These are phyloP conservation scores for Brasilioporus rufonigricans DNA, from an alignment of 768 basidiomycete species.

Conservation along the genomic window DNA sequence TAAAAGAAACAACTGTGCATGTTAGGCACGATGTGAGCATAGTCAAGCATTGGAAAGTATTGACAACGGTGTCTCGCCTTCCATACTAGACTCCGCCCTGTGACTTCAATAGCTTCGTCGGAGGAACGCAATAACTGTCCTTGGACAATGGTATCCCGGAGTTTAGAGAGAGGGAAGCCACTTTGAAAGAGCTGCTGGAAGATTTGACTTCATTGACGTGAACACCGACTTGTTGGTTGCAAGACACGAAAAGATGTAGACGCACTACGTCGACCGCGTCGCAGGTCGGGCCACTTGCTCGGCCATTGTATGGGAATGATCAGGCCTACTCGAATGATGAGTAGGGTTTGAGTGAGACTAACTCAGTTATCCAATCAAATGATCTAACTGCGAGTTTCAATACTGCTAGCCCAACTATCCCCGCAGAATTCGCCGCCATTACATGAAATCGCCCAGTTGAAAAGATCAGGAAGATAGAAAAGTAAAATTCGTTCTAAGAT, in stretches of 20 bases:
- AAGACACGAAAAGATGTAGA: neutral
- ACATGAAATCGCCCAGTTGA: too few relatives aligned
- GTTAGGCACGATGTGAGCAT: slow-evolving; percentile 19
- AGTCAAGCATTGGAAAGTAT: slow-evolving; percentile 13
- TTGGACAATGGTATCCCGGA: slow-evolving; percentile 63
- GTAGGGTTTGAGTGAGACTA: neutral
- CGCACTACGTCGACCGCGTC: slow-evolving; percentile 25
- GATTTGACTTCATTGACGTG: slow-evolving; percentile 32
- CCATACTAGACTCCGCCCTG: slow-evolving; percentile 84
- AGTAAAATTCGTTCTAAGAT: slow-evolving; percentile 27
- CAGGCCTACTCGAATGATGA: neutral
- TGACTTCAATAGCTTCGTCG: slow-evolving; percentile 44
- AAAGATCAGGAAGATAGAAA: neutral
- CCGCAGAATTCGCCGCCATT: too few relatives aligned
- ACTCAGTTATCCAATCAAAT: neutral
- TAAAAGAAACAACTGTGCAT: slow-evolving; percentile 68
- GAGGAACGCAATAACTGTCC: slow-evolving; percentile 53
- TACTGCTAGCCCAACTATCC: too few relatives aligned
- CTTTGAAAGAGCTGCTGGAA: slow-evolving; percentile 51
- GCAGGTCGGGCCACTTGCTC: slow-evolving; percentile 28
- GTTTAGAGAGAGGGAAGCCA: slow-evolving; percentile 54
- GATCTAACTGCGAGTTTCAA: too few relatives aligned
- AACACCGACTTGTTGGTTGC: neutral
- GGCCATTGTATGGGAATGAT: slow-evolving; percentile 16
- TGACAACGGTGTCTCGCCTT: slow-evolving; percentile 48